Base-by-base conservation (phyloP, 257 asterid species). In the Nicotiana paniculata region DNA sequence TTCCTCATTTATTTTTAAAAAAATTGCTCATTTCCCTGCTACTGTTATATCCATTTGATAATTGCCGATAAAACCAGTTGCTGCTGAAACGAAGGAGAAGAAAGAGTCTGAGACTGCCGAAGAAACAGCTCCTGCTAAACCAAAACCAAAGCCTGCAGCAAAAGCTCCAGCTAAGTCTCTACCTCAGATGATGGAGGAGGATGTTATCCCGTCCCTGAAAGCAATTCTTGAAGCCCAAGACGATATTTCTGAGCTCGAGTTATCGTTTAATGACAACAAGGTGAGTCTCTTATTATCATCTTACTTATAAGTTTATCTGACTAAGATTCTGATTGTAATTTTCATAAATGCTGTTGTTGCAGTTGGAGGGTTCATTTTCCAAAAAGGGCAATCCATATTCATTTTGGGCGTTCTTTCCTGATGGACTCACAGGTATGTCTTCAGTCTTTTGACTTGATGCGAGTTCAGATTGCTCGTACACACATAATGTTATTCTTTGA, bases 321-420 rank as follows among this genome's bases (percentile, higher is more conserved):
- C 51, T 17, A 15, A 12, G 12, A 68, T 35, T 78, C 46, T 24
- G 37, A 43, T 70, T 70, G 17, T 39, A 69, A n/a, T 33, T 84
- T 69, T 61, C 79, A 51, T 8, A 30, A 65, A 69, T 75, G 37
- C 21, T 85, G 24, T 18, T 76, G 79, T 18, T 39, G 82, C 96
- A 95, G 98, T 85, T 95, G 88, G 96, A 93, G 85, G 97, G 98
- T 67, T 89, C 93, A 9, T 95, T 95, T 70, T 21, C 87, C 70
- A 95, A 95, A 90, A 91, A 90, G 81, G 97, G 88, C 61, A 88
- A 81, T 43, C 92, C 95, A 26, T 90, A 91, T 69, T 78, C 95
- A 81, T 95, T 95, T 55, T 93, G 97, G 98, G 97, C 97, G 57
- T 93, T 95, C 89, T 95, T 93, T 87, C 92, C 98, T 10, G 92